Evolutionary conservation across 1,284 basidiomycete genomes (phyloP).

Genomic region (Moesziomyces sp.): DNA sequence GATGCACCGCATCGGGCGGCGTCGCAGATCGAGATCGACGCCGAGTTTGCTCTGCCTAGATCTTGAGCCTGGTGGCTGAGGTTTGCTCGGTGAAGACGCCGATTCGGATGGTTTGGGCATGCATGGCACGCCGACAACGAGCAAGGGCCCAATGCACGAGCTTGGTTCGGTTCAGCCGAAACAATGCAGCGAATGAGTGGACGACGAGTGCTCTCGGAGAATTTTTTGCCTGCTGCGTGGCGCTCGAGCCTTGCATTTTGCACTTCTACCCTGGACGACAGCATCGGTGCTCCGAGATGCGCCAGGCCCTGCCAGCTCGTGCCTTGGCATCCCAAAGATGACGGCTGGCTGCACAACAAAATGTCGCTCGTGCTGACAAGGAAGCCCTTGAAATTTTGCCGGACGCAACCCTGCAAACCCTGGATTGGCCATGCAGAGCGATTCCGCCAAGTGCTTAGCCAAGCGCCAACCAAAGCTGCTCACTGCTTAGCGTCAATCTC

Average conservation of each 20-base stretch:
- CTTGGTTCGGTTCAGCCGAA: background rate
- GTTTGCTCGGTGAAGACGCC: background rate
- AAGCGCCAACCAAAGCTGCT: background rate
- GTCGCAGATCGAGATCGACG: no score
- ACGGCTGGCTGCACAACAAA: background rate
- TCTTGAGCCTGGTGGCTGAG: no score
- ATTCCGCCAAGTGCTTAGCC: background rate
- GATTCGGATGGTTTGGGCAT: no score
- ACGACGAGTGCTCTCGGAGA: background rate
- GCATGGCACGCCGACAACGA: no score
- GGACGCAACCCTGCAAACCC: background rate
- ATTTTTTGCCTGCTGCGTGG: background rate
- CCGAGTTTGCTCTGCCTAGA: no score
- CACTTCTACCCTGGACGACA: no score
- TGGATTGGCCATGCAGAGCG: background rate
- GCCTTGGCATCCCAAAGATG: no score
- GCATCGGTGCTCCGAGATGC: no score
- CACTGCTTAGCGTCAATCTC: no score
- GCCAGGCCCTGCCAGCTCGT: no score
- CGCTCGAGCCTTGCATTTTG: background rate
- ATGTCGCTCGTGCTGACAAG: background rate
- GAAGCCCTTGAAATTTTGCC: background rate
- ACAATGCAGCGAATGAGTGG: background rate
- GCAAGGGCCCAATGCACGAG: background rate
- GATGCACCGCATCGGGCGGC: no score